Conservation (phyloP, 164 flowering plant species). For the Amborella trichopoda region DNA sequence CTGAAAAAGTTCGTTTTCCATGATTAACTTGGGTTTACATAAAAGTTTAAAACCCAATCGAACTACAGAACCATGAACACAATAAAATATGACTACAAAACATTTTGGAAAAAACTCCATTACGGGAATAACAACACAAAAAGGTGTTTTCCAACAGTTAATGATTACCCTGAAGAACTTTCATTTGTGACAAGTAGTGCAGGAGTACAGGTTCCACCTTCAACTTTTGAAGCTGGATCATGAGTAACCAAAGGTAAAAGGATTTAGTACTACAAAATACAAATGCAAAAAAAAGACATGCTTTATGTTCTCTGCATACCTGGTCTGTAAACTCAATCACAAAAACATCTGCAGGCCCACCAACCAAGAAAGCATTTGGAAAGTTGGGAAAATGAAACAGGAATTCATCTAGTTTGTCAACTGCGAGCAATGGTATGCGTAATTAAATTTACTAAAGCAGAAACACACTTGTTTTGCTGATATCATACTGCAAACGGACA, state of each 20-base stretch:
- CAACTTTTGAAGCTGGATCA: conserved; percentile 74
- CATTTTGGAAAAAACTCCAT: too few species aligned
- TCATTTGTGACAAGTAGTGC: conserved; percentile 70
- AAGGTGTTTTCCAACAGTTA: too few species aligned
- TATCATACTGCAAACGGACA: not conserved
- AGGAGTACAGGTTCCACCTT: conserved; percentile 96
- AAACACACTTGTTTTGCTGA: not conserved
- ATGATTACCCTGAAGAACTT: conserved; percentile 61
- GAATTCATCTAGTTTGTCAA: conserved; percentile 66
- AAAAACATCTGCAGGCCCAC: conserved; percentile 81
- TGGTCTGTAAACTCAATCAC: conserved; percentile 87
- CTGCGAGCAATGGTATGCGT: too few species aligned
- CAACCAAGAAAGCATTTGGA: conserved; percentile 80
- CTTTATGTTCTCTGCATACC: conserved; percentile 34
- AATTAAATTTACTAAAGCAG: not conserved
- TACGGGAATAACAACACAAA: too few species aligned
- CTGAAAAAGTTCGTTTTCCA: conserved; percentile 21
- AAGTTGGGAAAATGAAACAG: conserved; percentile 62
- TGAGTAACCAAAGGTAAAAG: not conserved
- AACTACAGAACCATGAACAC: too few species aligned
- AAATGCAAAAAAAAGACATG: not conserved
- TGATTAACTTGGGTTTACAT: not conserved
- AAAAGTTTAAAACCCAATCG: too few species aligned
- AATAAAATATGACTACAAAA: too few species aligned
- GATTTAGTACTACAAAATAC: not conserved